These are phyloP conservation scores for Chaetomiaceae sp. DNA, from an alignment of 2,329 filamentous ascomycete genomes.

Conservation along the genomic window DNA sequence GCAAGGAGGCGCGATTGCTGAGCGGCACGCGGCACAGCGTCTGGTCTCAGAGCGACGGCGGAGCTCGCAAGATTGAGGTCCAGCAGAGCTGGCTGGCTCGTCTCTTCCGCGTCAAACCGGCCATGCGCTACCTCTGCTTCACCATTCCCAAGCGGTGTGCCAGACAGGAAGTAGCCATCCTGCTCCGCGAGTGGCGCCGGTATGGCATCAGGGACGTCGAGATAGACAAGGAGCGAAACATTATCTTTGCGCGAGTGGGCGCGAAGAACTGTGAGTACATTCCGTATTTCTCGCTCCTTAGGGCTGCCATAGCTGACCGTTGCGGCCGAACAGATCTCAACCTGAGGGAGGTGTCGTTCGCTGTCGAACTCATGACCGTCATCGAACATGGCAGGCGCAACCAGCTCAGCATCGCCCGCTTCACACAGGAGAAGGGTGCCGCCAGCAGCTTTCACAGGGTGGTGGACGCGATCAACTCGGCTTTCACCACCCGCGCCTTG, in stretches of 20 bases:
- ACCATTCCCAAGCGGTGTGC: slow-evolving; percentile 64
- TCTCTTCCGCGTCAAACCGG: slow-evolving; percentile 84
- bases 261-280: slow-evolving; percentile 66
- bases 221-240: slow-evolving; percentile 70
- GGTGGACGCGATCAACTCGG: slow-evolving; percentile 65
- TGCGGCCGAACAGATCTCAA: slow-evolving; percentile 53
- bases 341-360: slow-evolving; percentile 83
- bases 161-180: slow-evolving; percentile 67
- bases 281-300: neutral
- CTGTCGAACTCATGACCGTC: slow-evolving; percentile 80
- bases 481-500: slow-evolving; percentile 59
- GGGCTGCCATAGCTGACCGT: slow-evolving; percentile 10
- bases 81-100: slow-evolving; percentile 84
- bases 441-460: slow-evolving; percentile 83
- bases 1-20: slow-evolving; percentile 14
- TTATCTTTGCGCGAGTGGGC: slow-evolving; percentile 72
- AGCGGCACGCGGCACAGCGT: slow-evolving; percentile 22
- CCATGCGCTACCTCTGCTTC: slow-evolving; percentile 68
- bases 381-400: slow-evolving; percentile 76
- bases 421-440: slow-evolving; percentile 87
- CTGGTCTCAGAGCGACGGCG: slow-evolving; percentile 33
- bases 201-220: slow-evolving; percentile 76
- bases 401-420: slow-evolving; percentile 72
- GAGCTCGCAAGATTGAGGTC: slow-evolving; percentile 53
- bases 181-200: slow-evolving; percentile 73